These are phyloP conservation scores for Chrysanthemum makinoi DNA, from an alignment of 129 eudicot species.

Conservation along the genomic window DNA sequence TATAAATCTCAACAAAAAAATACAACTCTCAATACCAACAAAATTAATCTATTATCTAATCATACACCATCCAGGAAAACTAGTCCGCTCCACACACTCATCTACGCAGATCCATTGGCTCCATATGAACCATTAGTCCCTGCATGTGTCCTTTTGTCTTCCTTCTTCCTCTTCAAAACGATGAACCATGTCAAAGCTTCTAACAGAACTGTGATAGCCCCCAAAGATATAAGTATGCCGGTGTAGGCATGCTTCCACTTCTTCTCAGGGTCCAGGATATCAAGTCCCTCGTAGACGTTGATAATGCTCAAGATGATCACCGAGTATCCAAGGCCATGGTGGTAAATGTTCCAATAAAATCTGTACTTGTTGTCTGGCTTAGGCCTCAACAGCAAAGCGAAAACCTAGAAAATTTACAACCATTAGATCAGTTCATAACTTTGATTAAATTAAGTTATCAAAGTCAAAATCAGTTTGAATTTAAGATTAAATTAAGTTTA, in stretches of 20 bases:
- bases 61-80: conserved; percentile 13
- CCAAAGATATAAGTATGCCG: conserved; percentile 59
- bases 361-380: conserved; percentile 85
- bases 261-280: conserved; percentile 77
- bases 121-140: conserved; percentile 39
- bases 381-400: conserved; percentile 84
- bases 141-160: conserved; percentile 40
- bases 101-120: conserved; percentile 34
- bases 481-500: background rate
- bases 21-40: conserved; percentile 15
- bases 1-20: conserved; percentile 25
- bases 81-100: background rate
- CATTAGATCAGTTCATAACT: background rate
- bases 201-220: conserved; percentile 35
- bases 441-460: background rate
- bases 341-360: conserved; percentile 81
- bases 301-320: conserved; percentile 57
- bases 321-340: conserved; percentile 53
- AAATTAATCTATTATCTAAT: conserved; percentile 9
- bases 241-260: conserved; percentile 78
- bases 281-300: conserved; percentile 69
- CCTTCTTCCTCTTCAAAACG: conserved; percentile 57
- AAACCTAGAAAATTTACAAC: conserved; percentile 34
- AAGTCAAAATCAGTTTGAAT: background rate
- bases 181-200: conserved; percentile 71